Conservation (phyloP, 495 filamentous ascomycete species). For the Neurospora discreta region DNA sequence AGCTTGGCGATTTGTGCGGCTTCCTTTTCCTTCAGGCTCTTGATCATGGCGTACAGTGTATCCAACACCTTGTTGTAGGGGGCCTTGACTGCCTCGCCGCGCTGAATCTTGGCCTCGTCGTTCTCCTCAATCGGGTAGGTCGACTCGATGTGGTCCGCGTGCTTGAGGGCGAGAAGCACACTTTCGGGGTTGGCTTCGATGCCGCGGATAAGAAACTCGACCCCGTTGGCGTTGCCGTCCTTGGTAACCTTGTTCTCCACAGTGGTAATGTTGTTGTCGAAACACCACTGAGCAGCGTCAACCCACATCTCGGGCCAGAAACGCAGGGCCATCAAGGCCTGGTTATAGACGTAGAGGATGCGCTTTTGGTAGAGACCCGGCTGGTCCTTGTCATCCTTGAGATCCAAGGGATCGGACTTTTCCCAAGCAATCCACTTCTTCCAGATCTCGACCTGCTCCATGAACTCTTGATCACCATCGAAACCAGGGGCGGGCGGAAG, state of each 20-base stretch:
- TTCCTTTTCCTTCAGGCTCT: conserved; percentile 63
- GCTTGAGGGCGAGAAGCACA: conserved; percentile 76
- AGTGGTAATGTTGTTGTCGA: conserved; percentile 50
- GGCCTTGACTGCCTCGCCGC: conserved; percentile 63
- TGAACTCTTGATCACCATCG: conserved; percentile 76
- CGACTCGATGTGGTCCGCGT: conserved; percentile 74
- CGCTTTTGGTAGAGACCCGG: conserved; percentile 57
- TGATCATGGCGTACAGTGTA: conserved; percentile 68
- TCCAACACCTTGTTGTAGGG: conserved; percentile 77
- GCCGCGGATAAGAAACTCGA: conserved; percentile 65
- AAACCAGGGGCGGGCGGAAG: conserved; percentile 77
- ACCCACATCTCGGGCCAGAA: conserved; percentile 96
- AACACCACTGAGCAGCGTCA: conserved; percentile 88
- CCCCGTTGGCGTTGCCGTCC: conserved; percentile 51
- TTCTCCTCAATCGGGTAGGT: conserved; percentile 56
- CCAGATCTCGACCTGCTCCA: conserved; percentile 82
- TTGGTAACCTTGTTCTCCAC: conserved; percentile 48
- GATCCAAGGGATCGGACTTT: conserved; percentile 76
- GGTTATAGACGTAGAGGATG: conserved; percentile 83
- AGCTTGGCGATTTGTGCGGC: conserved; percentile 57
- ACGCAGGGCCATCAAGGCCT: conserved; percentile 82
- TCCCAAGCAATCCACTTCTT: conserved; percentile 91
- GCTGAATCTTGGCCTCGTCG: conserved; percentile 54
- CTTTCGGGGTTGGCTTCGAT: conserved; percentile 89
- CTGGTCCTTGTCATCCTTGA: conserved; percentile 80